These are phyloP conservation scores for Arachis monticola DNA, from an alignment of 331 rosid genomes.

Conservation along the genomic window DNA sequence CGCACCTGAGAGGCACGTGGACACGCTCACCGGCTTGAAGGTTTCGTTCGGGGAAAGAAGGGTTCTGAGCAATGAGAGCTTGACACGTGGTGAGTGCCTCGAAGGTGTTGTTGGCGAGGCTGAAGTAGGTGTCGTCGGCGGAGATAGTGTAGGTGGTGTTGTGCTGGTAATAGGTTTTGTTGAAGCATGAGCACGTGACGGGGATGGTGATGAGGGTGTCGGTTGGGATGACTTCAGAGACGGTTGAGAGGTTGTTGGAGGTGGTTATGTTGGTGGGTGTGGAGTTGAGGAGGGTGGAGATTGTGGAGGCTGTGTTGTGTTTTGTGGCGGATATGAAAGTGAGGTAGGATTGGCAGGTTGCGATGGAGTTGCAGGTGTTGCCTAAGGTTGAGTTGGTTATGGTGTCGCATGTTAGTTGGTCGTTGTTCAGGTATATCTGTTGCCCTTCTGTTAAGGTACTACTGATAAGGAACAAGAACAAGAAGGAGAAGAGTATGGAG, in stretches of 20 bases:
- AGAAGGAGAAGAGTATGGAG: background rate
- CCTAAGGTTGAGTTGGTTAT: constrained; percentile 28
- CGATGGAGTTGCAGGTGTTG: constrained; percentile 40
- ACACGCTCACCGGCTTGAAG: constrained; percentile 33
- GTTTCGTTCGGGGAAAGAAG: background rate
- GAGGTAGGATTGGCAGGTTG: constrained; percentile 48
- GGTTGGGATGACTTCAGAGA: constrained; percentile 39
- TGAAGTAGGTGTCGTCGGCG: constrained; percentile 47
- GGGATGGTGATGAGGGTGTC: constrained; percentile 52
- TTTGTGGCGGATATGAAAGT: constrained; percentile 34
- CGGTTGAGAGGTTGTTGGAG: constrained; percentile 59
- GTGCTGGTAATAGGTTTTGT: constrained; percentile 47
- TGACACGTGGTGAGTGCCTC: constrained; percentile 74
- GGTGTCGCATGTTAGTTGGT: constrained; percentile 37
- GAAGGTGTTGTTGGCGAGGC: constrained; percentile 61
- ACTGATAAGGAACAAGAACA: background rate
- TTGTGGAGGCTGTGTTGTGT: constrained; percentile 24
- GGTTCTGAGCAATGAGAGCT: constrained; percentile 56
- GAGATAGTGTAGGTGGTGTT: constrained; percentile 54
- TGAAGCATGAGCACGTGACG: constrained; percentile 56
- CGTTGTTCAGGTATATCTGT: constrained; percentile 50
- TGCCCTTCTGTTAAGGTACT: constrained; percentile 20
- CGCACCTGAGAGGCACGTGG: constrained; percentile 67
- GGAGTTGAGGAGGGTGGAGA: constrained; percentile 44
- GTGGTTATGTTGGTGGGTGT: constrained; percentile 9